Conservation (phyloP, 2,329 filamentous ascomycete species). For the Fonsecaea erecta region DNA sequence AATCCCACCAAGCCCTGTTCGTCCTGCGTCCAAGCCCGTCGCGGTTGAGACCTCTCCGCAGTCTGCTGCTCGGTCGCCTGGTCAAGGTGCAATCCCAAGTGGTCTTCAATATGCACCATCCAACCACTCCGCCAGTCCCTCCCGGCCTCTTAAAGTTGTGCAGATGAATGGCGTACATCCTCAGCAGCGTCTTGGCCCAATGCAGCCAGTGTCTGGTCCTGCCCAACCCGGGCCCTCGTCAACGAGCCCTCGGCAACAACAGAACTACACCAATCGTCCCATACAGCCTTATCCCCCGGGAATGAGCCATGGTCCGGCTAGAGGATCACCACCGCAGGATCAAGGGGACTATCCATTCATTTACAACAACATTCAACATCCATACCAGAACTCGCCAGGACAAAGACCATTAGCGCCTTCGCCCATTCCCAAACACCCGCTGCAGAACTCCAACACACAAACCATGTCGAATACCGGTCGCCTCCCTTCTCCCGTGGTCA, state of each 20-base stretch:
- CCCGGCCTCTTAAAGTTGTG: constrained; percentile 6
- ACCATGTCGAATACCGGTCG: constrained; percentile 38
- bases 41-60: constrained; percentile 26
- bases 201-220: constrained; percentile 13
- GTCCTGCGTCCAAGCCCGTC: constrained; percentile 19
- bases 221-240: neutral
- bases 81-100: constrained; percentile 27
- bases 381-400: constrained; percentile 39
- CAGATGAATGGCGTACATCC: constrained; percentile 34
- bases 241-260: neutral
- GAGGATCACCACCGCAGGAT: constrained; percentile 35
- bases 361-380: constrained; percentile 32
- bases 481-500: constrained; percentile 49
- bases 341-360: constrained; percentile 32
- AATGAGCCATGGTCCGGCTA: constrained; percentile 38
- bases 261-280: constrained; percentile 29
- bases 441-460: constrained; percentile 44
- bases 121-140: constrained; percentile 13
- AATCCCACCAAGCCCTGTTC: constrained; percentile 30
- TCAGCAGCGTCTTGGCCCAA: constrained; percentile 32
- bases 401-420: constrained; percentile 42
- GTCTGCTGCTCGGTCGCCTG: constrained; percentile 2
- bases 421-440: constrained; percentile 45
- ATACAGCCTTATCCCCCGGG: constrained; percentile 43
- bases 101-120: constrained; percentile 36